Percentiles rank a stretch among this genome's conserved stretches.
These are phyloP conservation scores for Coemansia sp. DNA, from an alignment of 192 early-diverging fungal species.

Conservation along the genomic window DNA sequence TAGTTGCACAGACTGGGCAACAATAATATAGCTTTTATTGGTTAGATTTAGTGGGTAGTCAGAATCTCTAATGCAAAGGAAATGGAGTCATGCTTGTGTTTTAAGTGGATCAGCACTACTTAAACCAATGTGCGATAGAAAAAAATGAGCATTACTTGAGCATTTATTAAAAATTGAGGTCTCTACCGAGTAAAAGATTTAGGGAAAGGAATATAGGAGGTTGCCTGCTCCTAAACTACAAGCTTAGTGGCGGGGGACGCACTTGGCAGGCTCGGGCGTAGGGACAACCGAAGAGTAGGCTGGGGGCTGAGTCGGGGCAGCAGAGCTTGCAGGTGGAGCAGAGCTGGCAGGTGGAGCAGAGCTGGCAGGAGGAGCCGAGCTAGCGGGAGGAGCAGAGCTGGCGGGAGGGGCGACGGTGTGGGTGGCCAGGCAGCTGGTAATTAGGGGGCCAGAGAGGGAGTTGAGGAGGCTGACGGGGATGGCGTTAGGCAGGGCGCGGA, in stretches of 20 bases:
- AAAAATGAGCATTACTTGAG: neutral
- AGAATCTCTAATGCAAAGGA: too few relatives aligned
- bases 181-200: neutral
- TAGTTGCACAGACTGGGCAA: too few relatives aligned
- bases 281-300: conserved; percentile 14
- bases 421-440: conserved; percentile 34
- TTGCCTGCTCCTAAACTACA: too few relatives aligned
- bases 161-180: neutral
- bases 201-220: neutral
- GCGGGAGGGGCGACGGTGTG: conserved; percentile 14
- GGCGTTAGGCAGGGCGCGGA: conserved; percentile 32
- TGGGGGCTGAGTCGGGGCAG: conserved; percentile 18
- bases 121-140: neutral
- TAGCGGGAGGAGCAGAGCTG: conserved; percentile 1
- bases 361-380: conserved; percentile 10
- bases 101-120: neutral
- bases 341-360: conserved; percentile 12
- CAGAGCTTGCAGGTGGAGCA: conserved; percentile 7
- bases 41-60: too few relatives aligned
- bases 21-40: too few relatives aligned
- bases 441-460: conserved; percentile 27
- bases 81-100: too few relatives aligned
- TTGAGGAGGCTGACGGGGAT: conserved; percentile 46
- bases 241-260: conserved; percentile 27
- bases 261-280: conserved; percentile 25